These are phyloP conservation scores for Boletales sp. DNA, from an alignment of 768 basidiomycete species.

Conservation along the genomic window DNA sequence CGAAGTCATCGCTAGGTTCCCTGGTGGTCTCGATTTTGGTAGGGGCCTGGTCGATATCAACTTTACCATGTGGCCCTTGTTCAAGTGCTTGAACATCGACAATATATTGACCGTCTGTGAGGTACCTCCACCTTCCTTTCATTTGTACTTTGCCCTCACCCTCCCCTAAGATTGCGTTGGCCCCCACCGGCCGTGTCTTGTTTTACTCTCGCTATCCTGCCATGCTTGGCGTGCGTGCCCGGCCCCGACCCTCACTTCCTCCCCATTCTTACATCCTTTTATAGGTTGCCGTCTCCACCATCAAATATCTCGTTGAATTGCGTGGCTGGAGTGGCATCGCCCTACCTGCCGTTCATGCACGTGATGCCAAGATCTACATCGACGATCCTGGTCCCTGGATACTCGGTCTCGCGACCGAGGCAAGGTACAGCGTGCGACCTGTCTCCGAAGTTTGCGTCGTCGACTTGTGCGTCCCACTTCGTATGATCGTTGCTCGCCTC, in stretches of 20 bases:
- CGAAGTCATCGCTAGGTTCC: slow-evolving; percentile 87
- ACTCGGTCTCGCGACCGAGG: slow-evolving; percentile 83
- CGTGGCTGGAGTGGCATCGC: slow-evolving; percentile 92
- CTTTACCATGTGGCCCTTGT: slow-evolving; percentile 96
- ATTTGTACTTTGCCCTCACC: background rate
- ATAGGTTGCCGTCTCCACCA: slow-evolving; percentile 82
- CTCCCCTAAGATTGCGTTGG: slow-evolving; percentile 64
- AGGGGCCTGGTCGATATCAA: slow-evolving; percentile 89
- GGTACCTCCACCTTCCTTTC: slow-evolving; percentile 35
- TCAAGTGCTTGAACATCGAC: slow-evolving; percentile 89
- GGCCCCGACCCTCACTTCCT: background rate
- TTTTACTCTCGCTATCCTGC: slow-evolving; percentile 89
- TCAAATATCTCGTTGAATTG: slow-evolving; percentile 89
- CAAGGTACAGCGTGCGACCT: slow-evolving; percentile 71
- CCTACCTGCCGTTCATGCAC: slow-evolving; percentile 75
- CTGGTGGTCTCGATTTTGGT: slow-evolving; percentile 92
- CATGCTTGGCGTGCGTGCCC: slow-evolving; percentile 72
- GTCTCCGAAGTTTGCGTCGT: slow-evolving; percentile 82
- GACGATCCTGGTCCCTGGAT: slow-evolving; percentile 98
- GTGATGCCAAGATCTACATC: slow-evolving; percentile 90
- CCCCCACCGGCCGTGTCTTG: slow-evolving; percentile 81
- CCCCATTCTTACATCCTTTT: background rate
- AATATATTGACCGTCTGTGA: slow-evolving; percentile 93
- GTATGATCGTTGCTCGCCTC: background rate
- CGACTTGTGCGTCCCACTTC: slow-evolving; percentile 60